Base-by-base conservation (phyloP, 805 yeast genomes). In the Teunomyces lycoperdinae region DNA sequence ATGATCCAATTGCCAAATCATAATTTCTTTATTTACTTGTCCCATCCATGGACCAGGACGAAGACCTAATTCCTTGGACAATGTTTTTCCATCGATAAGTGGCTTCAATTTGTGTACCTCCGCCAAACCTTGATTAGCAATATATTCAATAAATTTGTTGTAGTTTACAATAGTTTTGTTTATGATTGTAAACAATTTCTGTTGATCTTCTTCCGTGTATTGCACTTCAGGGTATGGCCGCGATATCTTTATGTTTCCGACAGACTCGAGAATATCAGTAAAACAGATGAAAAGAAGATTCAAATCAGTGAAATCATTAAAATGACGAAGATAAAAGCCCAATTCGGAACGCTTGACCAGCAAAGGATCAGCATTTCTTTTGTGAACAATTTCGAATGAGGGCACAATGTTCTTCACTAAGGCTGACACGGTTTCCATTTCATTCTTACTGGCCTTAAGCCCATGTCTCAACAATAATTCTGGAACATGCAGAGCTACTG, bases 41-140 rank as follows among this genome's bases (percentile, higher is more conserved):
- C 80, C 73, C 77, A 92, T 74, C 97, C 97, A 90, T 5, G 91
- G 90, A 0, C 99, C 99, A 0, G 92, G 88, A 58, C 85, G 86
- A 47, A 72, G 70, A 17, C 74, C 67, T 27, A 87, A 64, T 16
- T 71, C 64, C 38, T 70, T 66, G 44, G 78, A 68, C 40, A 92
- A 64, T 40, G 79, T 78, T 55, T 87, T 89, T 11, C 99, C 96
- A 63, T 88, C 89, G 9, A 91, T 64, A 5, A 88, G 53, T 1
- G 92, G 87, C 58, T 81, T 86, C 48, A 85, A 50, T 0, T 57
- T 61, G 58, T 80, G 74, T 0, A 77, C 82, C 2, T 72, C 60
- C 2, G 53, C 58, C 43, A 87, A 68, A 6, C 63, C 63, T 9
- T 61, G 54, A 3, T 58, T 58, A 0, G 54, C 50, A 11, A 82